A percentile compares a stretch with the other conserved stretches of the same genome.
Evolutionary conservation across 2,329 filamentous ascomycete genomes (phyloP).

Genomic region (Talaromyces sp.): DNA sequence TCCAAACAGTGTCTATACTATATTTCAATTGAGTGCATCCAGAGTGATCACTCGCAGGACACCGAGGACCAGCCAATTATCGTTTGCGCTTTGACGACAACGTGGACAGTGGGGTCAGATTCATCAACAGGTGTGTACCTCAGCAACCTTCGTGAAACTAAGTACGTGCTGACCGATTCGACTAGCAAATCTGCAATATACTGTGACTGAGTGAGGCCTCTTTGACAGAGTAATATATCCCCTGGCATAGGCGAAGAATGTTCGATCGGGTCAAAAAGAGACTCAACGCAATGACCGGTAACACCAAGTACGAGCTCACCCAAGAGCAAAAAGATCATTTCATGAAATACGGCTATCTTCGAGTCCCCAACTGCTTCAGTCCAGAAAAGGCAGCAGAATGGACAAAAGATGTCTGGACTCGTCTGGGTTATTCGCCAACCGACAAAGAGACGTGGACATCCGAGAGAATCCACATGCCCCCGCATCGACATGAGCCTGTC

Average conservation of each 20-base stretch:
- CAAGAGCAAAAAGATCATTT: conserved; percentile 54
- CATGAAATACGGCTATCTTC: conserved; percentile 56
- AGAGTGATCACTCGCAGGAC: background rate
- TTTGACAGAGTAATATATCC: background rate
- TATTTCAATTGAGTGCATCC: background rate
- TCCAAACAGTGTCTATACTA: background rate
- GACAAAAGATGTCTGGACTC: conserved; percentile 58
- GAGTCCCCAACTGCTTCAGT: conserved; percentile 54
- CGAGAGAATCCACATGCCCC: conserved; percentile 64
- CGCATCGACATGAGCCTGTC: conserved; percentile 56
- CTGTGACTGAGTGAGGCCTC: background rate
- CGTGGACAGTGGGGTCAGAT: background rate
- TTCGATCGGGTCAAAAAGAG: conserved; percentile 9
- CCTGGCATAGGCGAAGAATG: background rate
- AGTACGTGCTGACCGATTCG: background rate
- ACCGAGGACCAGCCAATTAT: background rate
- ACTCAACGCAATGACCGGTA: background rate
- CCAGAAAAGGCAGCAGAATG: conserved; percentile 49
- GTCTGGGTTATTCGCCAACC: conserved; percentile 62
- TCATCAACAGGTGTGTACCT: background rate
- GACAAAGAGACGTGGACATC: conserved; percentile 66
- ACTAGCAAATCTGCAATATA: background rate
- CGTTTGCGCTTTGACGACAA: background rate
- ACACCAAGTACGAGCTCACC: conserved; percentile 34
- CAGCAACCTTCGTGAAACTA: background rate